Conservation (phyloP, 2,329 filamentous ascomycete species). For the Talaromyces piceae region DNA sequence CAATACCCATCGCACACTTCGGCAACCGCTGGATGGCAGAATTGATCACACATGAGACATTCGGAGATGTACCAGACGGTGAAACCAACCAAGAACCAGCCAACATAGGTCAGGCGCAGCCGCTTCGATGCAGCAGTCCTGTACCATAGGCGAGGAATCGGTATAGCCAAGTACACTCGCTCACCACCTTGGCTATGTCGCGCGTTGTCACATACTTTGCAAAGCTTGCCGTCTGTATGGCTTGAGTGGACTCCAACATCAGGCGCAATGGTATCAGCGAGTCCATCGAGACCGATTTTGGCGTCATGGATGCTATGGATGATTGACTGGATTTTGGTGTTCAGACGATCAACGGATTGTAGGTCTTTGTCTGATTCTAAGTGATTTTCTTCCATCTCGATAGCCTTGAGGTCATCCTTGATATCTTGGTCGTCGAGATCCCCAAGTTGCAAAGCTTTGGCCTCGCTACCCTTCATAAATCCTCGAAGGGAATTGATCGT, state of each 20-base stretch:
- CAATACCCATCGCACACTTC: conserved; percentile 44
- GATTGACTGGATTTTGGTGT: conserved; percentile 33
- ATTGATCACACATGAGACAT: conserved; percentile 42
- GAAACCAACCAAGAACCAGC: conserved; percentile 33
- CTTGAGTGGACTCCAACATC: conserved; percentile 3
- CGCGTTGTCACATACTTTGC: conserved; percentile 17
- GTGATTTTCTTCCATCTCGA: background rate
- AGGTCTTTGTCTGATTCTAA: conserved; percentile 12
- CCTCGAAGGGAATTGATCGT: conserved; percentile 40
- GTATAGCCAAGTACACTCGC: conserved; percentile 25
- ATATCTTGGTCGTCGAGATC: conserved; percentile 6
- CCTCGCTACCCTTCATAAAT: conserved; percentile 26
- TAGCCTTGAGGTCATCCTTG: background rate
- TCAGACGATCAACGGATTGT: conserved; percentile 30
- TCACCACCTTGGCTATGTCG: conserved; percentile 17
- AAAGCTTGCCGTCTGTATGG: conserved; percentile 3
- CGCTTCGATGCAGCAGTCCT: conserved; percentile 21
- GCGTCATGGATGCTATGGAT: conserved; percentile 35
- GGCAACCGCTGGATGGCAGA: conserved; percentile 45
- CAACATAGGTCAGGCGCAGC: conserved; percentile 29
- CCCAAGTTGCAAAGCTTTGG: background rate
- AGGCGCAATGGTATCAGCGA: conserved; percentile 30
- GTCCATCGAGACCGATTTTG: conserved; percentile 30
- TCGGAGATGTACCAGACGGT: conserved; percentile 45
- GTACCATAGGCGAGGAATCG: conserved; percentile 31